Percentiles rank a stretch among this genome's conserved stretches.
Conservation (phyloP, 495 filamentous ascomycete species). For the Penicillium maclennaniae region DNA sequence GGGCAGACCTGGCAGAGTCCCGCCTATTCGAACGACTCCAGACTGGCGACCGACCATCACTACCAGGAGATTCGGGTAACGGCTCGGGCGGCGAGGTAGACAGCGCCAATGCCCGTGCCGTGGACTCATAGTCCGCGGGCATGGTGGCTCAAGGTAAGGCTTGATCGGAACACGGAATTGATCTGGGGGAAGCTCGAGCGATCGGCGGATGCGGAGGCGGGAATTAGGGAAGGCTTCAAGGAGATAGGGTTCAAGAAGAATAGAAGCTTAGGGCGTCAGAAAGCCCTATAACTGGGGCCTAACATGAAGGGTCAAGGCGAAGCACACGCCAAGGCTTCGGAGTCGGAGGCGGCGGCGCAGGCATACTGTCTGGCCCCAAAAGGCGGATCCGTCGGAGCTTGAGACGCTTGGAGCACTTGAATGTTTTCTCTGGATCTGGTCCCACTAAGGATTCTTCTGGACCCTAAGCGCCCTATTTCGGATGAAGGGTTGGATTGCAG, state of each 20-base stretch:
- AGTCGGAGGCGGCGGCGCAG: not conserved
- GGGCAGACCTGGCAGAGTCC: slow-evolving; percentile 28
- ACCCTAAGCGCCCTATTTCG: not conserved
- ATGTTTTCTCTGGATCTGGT: slow-evolving; percentile 3
- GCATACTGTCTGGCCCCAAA: not conserved
- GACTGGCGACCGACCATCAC: slow-evolving; percentile 39
- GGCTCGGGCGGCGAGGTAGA: slow-evolving; percentile 49
- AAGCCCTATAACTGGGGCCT: slow-evolving; percentile 3
- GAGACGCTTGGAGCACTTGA: not conserved
- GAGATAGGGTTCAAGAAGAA: not conserved
- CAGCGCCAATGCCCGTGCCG: slow-evolving; percentile 61
- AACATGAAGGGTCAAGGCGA: slow-evolving; percentile 10
- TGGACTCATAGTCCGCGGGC: slow-evolving; percentile 58
- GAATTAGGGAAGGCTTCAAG: not conserved
- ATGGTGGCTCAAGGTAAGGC: slow-evolving; percentile 26
- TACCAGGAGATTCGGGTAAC: slow-evolving; percentile 25
- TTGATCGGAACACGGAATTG: slow-evolving; percentile 1
- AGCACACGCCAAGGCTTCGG: not conserved
- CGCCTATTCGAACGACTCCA: slow-evolving; percentile 39
- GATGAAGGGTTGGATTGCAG: not conserved
- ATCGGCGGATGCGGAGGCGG: slow-evolving; percentile 5
- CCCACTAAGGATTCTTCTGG: not conserved
- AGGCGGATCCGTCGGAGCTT: slow-evolving; percentile 11
- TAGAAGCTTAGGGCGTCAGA: slow-evolving; percentile 9
- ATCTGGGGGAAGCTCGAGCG: slow-evolving; percentile 6